Evolutionary conservation across 768 basidiomycete genomes (phyloP).

Genomic region (Pisolithus marmoratus): DNA sequence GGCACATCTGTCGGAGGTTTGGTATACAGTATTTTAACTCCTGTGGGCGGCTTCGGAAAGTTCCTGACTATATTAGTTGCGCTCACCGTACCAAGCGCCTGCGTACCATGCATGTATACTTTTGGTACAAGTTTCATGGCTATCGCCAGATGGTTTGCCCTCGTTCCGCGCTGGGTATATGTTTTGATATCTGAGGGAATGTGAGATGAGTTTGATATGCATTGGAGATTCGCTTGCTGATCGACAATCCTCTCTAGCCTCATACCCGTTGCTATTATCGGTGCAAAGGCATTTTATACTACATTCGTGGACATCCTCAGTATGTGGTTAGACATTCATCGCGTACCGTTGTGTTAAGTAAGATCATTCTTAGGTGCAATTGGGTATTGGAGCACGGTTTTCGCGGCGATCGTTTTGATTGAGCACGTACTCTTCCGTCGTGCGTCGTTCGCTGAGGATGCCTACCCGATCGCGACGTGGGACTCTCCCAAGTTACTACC

Average conservation of each 20-base stretch:
- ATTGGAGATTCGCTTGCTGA: background rate
- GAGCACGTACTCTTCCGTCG: slow-evolving; percentile 43
- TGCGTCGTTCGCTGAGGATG: slow-evolving; percentile 23
- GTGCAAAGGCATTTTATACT: slow-evolving; percentile 39
- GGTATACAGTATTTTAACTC: slow-evolving; percentile 32
- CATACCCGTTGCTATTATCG: slow-evolving; percentile 43
- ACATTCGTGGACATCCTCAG: slow-evolving; percentile 40
- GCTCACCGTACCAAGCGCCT: slow-evolving; percentile 48
- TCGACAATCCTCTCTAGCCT: slow-evolving; percentile 20
- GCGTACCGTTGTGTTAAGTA: background rate
- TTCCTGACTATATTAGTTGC: slow-evolving; percentile 47
- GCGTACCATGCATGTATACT: slow-evolving; percentile 56
- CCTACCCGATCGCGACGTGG: slow-evolving; percentile 36
- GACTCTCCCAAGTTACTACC: slow-evolving; percentile 33
- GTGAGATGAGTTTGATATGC: slow-evolving; percentile 21
- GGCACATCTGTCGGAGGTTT: slow-evolving; percentile 42
- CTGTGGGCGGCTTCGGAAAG: slow-evolving; percentile 40
- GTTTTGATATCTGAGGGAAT: slow-evolving; percentile 41
- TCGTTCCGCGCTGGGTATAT: slow-evolving; percentile 43
- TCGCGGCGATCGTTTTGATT: slow-evolving; percentile 33
- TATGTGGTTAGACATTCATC: slow-evolving; percentile 21
- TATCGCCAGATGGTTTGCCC: slow-evolving; percentile 25
- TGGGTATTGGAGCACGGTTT: slow-evolving; percentile 39
- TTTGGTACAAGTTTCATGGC: slow-evolving; percentile 44
- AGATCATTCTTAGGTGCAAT: slow-evolving; percentile 28